Evolutionary conservation across 371 early-diverging fungal genomes (phyloP).

Genomic region (Blakeslea trispora): DNA sequence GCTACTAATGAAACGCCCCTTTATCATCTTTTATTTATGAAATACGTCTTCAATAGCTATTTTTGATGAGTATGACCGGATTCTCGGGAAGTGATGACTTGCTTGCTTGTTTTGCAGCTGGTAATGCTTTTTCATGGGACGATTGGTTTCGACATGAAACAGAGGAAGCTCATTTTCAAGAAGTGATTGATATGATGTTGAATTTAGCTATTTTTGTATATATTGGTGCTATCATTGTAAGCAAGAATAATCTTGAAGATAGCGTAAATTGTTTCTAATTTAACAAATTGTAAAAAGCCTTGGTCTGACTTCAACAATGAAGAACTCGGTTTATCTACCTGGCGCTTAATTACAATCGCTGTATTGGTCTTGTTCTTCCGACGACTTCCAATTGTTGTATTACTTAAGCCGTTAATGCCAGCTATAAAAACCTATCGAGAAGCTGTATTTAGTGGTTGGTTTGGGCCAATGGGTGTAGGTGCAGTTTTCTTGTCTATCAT

Average conservation of each 20-base stretch:
- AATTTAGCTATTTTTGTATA: constrained; percentile 92
- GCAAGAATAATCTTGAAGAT: too few species aligned
- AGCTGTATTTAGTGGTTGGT: constrained; percentile 95
- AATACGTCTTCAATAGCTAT: constrained; percentile 34
- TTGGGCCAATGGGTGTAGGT: constrained; percentile 89
- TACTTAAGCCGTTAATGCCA: constrained; percentile 68
- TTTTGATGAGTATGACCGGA: constrained; percentile 80
- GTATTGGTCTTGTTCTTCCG: constrained; percentile 79
- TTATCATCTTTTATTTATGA: constrained; percentile 5
- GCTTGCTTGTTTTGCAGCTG: constrained; percentile 89
- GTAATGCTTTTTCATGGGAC: constrained; percentile 90
- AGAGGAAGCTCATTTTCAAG: constrained; percentile 87
- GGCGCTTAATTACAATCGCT: constrained; percentile 70
- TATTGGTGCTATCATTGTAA: constrained; percentile 83
- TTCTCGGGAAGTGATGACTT: constrained; percentile 88
- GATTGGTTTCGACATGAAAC: constrained; percentile 89
- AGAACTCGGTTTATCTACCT: constrained; percentile 52
- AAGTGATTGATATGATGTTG: constrained; percentile 90
- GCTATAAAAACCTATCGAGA: constrained; percentile 76
- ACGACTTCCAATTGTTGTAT: constrained; percentile 78
- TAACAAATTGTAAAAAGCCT: constrained; percentile 44
- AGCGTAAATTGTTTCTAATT: too few species aligned
- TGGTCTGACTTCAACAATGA: constrained; percentile 67
- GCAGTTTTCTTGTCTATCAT: constrained; percentile 82
- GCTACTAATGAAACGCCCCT: too few species aligned